Percentiles rank a stretch among this genome's conserved stretches.
Conservation (phyloP, 1,139 yeast species). For the Geotrichum klebahnii region DNA sequence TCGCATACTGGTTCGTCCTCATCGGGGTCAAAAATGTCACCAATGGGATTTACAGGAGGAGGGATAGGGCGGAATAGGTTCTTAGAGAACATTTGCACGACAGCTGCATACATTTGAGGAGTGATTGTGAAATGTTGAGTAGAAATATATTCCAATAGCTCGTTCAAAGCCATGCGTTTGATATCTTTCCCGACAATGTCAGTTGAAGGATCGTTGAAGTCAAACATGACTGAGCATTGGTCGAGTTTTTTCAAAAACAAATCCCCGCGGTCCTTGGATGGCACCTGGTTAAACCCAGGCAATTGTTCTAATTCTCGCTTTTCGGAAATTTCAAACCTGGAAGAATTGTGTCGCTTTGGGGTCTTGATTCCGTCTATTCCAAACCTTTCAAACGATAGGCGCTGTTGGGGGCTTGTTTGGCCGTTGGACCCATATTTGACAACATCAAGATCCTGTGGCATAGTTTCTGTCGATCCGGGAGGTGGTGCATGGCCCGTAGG, state of each 20-base stretch:
- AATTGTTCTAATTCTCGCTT: conserved; percentile 74
- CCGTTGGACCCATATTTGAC: conserved; percentile 25
- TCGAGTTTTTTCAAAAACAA: conserved; percentile 83
- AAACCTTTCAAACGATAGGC: conserved; percentile 38
- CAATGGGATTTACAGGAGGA: conserved; percentile 95
- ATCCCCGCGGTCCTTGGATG: conserved; percentile 77
- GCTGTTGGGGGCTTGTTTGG: conserved; percentile 24
- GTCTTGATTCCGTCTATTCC: conserved; percentile 60
- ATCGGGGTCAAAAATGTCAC: conserved; percentile 94
- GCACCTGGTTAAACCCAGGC: conserved; percentile 86
- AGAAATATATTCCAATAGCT: conserved; percentile 81
- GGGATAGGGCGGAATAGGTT: conserved; percentile 94
- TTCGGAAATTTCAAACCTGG: conserved; percentile 75
- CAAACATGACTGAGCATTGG: conserved; percentile 92
- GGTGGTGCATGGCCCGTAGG: conserved; percentile 32
- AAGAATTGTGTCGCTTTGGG: conserved; percentile 91
- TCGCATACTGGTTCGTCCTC: conserved; percentile 98
- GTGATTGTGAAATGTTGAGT: conserved; percentile 74
- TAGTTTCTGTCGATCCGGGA: conserved; percentile 41
- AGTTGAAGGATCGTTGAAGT: conserved; percentile 86
- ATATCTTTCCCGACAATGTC: conserved; percentile 92
- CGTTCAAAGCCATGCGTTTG: conserved; percentile 80
- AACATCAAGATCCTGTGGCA: conserved; percentile 40
- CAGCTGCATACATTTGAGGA: conserved; percentile 84
- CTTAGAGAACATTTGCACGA: conserved; percentile 81